A percentile compares a stretch with the other conserved stretches of the same genome.
Conservation (phyloP, 805 yeast species). For the Millerozyma miso region DNA sequence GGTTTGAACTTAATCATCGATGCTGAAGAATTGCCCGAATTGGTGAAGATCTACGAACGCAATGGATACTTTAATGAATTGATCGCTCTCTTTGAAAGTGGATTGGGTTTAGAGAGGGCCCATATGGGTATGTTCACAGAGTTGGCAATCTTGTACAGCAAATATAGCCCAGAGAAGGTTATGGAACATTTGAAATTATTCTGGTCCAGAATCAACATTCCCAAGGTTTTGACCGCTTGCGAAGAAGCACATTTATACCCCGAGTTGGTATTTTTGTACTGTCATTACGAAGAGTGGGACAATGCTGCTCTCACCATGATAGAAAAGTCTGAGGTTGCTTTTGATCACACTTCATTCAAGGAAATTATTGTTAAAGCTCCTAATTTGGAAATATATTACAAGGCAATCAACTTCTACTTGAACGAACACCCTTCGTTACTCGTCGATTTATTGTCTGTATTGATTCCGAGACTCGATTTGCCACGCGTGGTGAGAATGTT, state of each 20-base stretch:
- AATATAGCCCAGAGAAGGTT: conserved; percentile 83
- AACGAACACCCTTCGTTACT: conserved; percentile 87
- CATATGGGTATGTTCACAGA: conserved; percentile 99
- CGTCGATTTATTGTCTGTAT: conserved; percentile 77
- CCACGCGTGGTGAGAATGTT: conserved; percentile 93
- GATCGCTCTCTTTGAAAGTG: conserved; percentile 89
- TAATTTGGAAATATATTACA: conserved; percentile 93
- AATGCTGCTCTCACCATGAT: conserved; percentile 96
- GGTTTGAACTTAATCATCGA: conserved; percentile 95
- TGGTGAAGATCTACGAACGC: conserved; percentile 81
- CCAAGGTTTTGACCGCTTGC: conserved; percentile 91
- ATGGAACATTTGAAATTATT: conserved; percentile 95
- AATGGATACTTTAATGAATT: conserved; percentile 90
- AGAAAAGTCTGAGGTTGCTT: conserved; percentile 88
- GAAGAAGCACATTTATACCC: conserved; percentile 95
- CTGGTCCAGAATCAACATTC: conserved; percentile 98
- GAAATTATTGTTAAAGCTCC: conserved; percentile 93
- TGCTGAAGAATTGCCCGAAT: conserved; percentile 92
- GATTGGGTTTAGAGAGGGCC: conserved; percentile 94
- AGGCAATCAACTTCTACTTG: conserved; percentile 92
- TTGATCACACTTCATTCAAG: conserved; percentile 91
- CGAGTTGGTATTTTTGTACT: conserved; percentile 90
- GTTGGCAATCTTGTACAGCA: conserved; percentile 84
- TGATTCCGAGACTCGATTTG: conserved; percentile 87
- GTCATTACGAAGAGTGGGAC: conserved; percentile 99